Evolutionary conservation across 495 filamentous ascomycete species (phyloP).

Genomic region (Cetradonia linearis): DNA sequence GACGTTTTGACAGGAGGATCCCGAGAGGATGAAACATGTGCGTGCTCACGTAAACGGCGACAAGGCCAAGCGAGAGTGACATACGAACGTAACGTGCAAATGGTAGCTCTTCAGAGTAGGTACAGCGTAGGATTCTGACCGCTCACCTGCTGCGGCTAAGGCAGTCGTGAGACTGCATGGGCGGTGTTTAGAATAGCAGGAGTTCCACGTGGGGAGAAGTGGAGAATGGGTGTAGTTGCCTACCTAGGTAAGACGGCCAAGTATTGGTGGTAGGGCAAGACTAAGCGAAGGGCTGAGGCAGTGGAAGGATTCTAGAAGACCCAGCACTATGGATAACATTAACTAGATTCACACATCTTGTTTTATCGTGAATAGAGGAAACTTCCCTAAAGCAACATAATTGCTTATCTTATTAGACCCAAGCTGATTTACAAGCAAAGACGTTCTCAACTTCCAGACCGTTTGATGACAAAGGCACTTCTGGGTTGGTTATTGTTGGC

Average conservation of each 20-base stretch:
- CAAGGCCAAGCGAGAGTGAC: not conserved
- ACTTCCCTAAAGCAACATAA: not conserved
- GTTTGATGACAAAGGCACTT: not conserved
- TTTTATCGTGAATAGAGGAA: not conserved
- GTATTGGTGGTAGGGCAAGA: not conserved
- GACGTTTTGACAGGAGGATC: not conserved
- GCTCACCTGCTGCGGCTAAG: not conserved
- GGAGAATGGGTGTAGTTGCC: constrained; percentile 5
- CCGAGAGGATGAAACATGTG: not conserved
- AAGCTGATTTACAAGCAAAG: not conserved
- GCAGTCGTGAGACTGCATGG: not conserved
- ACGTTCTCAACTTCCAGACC: not conserved
- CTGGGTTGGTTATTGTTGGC: not conserved
- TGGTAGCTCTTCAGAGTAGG: not conserved
- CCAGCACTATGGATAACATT: constrained; percentile 5
- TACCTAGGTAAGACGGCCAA: constrained; percentile 3
- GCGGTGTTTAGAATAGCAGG: not conserved
- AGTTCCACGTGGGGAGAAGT: constrained; percentile 5
- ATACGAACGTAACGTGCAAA: not conserved
- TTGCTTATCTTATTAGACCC: not conserved
- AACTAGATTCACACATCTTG: not conserved
- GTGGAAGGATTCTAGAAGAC: constrained; percentile 8
- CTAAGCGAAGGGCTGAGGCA: not conserved
- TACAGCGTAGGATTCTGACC: not conserved
- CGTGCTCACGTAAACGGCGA: not conserved